Evolutionary conservation across 2,329 filamentous ascomycete genomes (phyloP).

Genomic region (Neopestalotiopsis sp.): DNA sequence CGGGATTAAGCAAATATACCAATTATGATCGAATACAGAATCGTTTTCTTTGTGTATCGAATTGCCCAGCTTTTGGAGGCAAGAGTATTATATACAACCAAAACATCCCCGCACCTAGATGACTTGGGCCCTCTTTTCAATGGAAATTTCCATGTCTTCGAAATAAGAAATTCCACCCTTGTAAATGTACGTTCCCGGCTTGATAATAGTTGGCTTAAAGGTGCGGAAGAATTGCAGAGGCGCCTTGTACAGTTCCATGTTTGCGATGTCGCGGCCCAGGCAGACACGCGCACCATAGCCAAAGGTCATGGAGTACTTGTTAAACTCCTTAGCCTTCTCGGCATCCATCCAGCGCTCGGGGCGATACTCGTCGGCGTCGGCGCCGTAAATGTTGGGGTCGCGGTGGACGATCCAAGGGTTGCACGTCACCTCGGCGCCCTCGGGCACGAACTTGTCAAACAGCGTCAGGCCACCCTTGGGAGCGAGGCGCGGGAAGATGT

Average conservation of each 20-base stretch:
- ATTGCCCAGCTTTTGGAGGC: neutral
- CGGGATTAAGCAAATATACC: neutral
- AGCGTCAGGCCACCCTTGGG: conserved; percentile 36
- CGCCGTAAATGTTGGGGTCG: conserved; percentile 43
- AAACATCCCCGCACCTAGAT: conserved; percentile 1
- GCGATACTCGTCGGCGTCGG: conserved; percentile 49
- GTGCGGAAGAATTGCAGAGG: conserved; percentile 46
- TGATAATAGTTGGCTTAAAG: conserved; percentile 38
- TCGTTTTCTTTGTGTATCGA: neutral
- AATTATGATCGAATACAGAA: neutral
- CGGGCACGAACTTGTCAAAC: conserved; percentile 37
- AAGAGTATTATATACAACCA: neutral
- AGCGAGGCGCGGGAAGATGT: conserved; percentile 53
- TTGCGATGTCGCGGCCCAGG: conserved; percentile 53
- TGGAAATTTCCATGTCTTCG: conserved; percentile 44
- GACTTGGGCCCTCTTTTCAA: conserved; percentile 24
- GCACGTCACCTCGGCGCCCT: conserved; percentile 47
- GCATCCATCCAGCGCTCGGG: conserved; percentile 55
- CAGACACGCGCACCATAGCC: conserved; percentile 54
- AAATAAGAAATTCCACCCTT: conserved; percentile 48
- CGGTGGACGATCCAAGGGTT: conserved; percentile 54
- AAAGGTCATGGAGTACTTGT: conserved; percentile 54
- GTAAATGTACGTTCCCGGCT: conserved; percentile 40
- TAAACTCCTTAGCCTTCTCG: conserved; percentile 44
- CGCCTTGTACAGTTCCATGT: conserved; percentile 58